Conservation (phyloP, 371 early-diverging fungal species). For the Mortierella sp. region DNA sequence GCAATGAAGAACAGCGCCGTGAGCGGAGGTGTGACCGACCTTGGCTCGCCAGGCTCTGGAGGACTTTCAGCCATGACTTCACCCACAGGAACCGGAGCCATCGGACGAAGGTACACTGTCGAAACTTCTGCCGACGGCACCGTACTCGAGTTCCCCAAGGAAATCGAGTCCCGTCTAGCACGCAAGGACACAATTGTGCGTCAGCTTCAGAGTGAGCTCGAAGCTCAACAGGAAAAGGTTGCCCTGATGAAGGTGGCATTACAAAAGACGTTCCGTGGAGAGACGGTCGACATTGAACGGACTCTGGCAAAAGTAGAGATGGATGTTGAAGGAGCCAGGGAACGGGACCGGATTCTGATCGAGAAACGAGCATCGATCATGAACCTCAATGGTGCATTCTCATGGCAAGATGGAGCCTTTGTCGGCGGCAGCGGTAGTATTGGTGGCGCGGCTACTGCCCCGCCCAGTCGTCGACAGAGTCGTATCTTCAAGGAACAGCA, state of each 20-base stretch:
- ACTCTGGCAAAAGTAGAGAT: conserved; percentile 16
- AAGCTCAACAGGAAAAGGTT: conserved; percentile 8
- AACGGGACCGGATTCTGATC: conserved; percentile 28
- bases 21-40: no score
- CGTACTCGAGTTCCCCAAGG: conserved; percentile 17
- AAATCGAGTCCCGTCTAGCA: conserved; percentile 16
- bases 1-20: no score
- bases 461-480: no score
- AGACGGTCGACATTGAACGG: conserved; percentile 5
- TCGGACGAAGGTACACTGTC: conserved; percentile 1
- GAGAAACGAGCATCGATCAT: conserved; percentile 44
- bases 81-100: no score
- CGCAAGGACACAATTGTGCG: conserved; percentile 19
- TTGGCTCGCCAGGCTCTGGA: not conserved
- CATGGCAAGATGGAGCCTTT: conserved; percentile 4
- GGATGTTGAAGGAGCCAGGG: conserved; percentile 16
- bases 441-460: not conserved
- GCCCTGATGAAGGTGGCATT: conserved; percentile 9
- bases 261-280: not conserved
- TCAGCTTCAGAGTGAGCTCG: conserved; percentile 12
- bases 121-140: conserved; percentile 14
- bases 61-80: no score
- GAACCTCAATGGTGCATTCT: conserved; percentile 19
- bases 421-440: not conserved
- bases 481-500: no score